A percentile compares a stretch with the other conserved stretches of the same genome.
phyloP scores from a whole-genome alignment of 2,329 filamentous ascomycete species.

The Raffaelea albimanens region DNA sequence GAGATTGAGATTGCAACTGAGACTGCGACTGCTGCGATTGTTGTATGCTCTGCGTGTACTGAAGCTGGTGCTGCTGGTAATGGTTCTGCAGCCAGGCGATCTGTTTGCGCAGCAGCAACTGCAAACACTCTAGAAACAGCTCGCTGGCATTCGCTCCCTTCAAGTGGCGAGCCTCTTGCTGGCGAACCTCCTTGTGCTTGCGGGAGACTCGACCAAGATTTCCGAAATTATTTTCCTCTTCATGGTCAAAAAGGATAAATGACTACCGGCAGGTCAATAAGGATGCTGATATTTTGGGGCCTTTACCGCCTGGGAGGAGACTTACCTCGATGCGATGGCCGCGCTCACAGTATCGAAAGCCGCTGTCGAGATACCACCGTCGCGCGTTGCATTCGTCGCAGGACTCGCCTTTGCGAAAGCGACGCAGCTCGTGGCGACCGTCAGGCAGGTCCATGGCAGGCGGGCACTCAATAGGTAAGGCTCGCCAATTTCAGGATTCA shows the following conservation, averaged over 20 bases:
- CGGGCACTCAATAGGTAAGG: no score
- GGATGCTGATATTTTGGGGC: no score
- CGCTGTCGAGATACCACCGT: conserved; percentile 65
- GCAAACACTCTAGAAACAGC: conserved; percentile 75
- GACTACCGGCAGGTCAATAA: conserved; percentile 31
- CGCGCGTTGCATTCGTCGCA: conserved; percentile 61
- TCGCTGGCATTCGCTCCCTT: conserved; percentile 60
- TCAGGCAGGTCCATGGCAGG: conserved; percentile 24
- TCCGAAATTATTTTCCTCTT: conserved; percentile 62
- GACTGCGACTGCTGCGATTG: conserved; percentile 22
- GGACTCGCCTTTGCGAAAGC: conserved; percentile 41
- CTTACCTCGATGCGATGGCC: conserved; percentile 69
- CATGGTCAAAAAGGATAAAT: conserved; percentile 45
- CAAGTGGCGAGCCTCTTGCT: conserved; percentile 46
- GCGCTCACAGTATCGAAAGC: conserved; percentile 68
- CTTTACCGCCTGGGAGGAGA: no score
- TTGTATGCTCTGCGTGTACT: background rate
- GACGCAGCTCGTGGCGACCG: conserved; percentile 33
- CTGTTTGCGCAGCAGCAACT: conserved; percentile 78
- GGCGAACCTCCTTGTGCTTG: conserved; percentile 47
- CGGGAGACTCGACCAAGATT: conserved; percentile 44
- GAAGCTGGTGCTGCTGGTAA: conserved; percentile 45
- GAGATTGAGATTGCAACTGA: no score
- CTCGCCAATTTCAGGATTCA: no score
- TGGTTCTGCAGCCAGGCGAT: conserved; percentile 63